A percentile compares a stretch with the other conserved stretches of the same genome.
These are phyloP conservation scores for Suillus alpinus DNA, from an alignment of 768 basidiomycete genomes.

Conservation along the genomic window DNA sequence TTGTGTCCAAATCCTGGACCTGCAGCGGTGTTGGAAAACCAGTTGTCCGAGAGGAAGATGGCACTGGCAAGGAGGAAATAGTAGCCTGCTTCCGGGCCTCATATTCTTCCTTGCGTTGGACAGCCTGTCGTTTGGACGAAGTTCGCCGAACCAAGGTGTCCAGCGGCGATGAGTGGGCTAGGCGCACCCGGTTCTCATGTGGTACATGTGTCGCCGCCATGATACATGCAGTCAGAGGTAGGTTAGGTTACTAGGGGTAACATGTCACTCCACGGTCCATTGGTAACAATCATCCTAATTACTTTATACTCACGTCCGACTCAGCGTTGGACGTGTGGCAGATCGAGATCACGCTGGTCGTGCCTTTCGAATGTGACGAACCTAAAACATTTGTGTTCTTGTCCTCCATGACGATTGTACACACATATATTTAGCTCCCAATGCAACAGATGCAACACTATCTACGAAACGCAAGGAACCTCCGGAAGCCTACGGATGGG, in stretches of 20 bases:
- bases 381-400: background rate
- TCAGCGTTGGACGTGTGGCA: background rate
- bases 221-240: background rate
- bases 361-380: background rate
- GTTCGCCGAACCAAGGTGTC: slow-evolving; percentile 54
- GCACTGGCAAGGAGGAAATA: background rate
- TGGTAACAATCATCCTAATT: background rate
- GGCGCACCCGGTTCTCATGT: slow-evolving; percentile 19
- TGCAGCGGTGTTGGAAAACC: slow-evolving; percentile 4
- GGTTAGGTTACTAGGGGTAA: background rate
- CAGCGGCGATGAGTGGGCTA: slow-evolving; percentile 52
- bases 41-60: slow-evolving; percentile 11
- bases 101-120: slow-evolving; percentile 6
- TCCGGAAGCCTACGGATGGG: background rate
- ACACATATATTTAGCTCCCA: background rate
- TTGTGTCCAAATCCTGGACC: background rate
- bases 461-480: slow-evolving; percentile 4
- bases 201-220: background rate
- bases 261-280: background rate
- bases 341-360: background rate
- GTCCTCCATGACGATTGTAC: background rate
- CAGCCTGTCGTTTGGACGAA: slow-evolving; percentile 41
- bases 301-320: background rate
- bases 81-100: background rate
- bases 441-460: background rate